These are phyloP conservation scores for Anthoceros angustus DNA, from an alignment of 225 moss, liverwort and hornwort genomes.

Conservation along the genomic window DNA sequence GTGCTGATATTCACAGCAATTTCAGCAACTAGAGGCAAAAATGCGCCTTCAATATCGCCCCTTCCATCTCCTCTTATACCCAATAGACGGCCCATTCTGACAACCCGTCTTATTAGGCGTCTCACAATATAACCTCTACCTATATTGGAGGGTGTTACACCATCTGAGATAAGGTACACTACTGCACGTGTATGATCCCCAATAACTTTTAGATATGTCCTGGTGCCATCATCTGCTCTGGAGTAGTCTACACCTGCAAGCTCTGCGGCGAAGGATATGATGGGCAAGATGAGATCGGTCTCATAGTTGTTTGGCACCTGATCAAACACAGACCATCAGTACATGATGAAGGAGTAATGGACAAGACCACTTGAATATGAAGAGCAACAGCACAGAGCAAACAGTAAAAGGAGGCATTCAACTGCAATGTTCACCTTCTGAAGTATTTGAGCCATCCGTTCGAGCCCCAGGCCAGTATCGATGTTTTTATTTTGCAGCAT, in stretches of 20 bases:
- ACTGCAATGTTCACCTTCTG: constrained; percentile 38
- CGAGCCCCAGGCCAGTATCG: constrained; percentile 87
- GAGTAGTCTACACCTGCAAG: constrained; percentile 58
- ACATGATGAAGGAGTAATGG: background rate
- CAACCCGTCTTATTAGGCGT: constrained; percentile 68
- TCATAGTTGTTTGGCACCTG: constrained; percentile 95
- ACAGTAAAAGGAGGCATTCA: no score
- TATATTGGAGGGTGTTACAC: constrained; percentile 70
- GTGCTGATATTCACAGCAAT: constrained; percentile 64
- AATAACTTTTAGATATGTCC: constrained; percentile 74
- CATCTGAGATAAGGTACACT: constrained; percentile 82
- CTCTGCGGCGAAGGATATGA: constrained; percentile 50
- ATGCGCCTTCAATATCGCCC: constrained; percentile 61
- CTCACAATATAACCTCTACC: constrained; percentile 71
- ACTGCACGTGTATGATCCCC: constrained; percentile 93
- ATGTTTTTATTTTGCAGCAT: constrained; percentile 68
- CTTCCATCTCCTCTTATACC: constrained; percentile 76
- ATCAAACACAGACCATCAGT: constrained; percentile 10
- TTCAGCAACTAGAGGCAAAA: constrained; percentile 57
- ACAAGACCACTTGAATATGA: background rate
- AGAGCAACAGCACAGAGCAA: background rate
- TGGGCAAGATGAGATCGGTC: constrained; percentile 78
- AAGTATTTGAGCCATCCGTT: constrained; percentile 88
- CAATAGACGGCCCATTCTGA: constrained; percentile 86
- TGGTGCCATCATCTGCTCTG: constrained; percentile 38